Conservation (phyloP, 192 early-diverging fungal genomes). For the Funneliformis geosporum region DNA sequence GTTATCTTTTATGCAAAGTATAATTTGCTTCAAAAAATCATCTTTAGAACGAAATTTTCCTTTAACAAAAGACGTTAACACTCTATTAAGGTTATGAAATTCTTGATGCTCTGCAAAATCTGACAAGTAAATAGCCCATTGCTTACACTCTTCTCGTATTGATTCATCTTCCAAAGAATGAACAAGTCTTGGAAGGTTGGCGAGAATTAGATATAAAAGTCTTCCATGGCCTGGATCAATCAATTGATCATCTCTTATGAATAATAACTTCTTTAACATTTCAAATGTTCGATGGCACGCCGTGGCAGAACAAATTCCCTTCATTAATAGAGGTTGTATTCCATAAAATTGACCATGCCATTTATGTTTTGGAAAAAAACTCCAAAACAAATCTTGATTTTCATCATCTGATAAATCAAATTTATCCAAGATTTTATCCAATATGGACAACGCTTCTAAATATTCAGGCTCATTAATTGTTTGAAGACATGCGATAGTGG, state of each 20-base stretch:
- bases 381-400: constrained; percentile 52
- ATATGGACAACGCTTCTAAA: constrained; percentile 64
- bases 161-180: constrained; percentile 65
- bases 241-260: constrained; percentile 56
- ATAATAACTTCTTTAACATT: constrained; percentile 60
- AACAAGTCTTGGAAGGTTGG: constrained; percentile 65
- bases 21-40: constrained; percentile 76
- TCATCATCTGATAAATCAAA: constrained; percentile 54
- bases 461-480: constrained; percentile 79
- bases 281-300: constrained; percentile 58
- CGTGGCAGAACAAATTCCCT: constrained; percentile 63
- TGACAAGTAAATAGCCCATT: constrained; percentile 54
- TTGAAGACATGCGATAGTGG: constrained; percentile 68
- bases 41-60: constrained; percentile 64
- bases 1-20: constrained; percentile 55
- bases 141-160: constrained; percentile 47
- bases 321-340: constrained; percentile 70
- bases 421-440: constrained; percentile 63
- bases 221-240: constrained; percentile 61
- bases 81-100: constrained; percentile 48
- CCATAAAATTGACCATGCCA: constrained; percentile 78
- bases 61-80: constrained; percentile 64
- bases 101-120: constrained; percentile 53
- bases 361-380: constrained; percentile 63
- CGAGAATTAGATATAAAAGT: constrained; percentile 67